Conservation (phyloP, 305 asterid genomes). For the Euphrasia arctica region DNA sequence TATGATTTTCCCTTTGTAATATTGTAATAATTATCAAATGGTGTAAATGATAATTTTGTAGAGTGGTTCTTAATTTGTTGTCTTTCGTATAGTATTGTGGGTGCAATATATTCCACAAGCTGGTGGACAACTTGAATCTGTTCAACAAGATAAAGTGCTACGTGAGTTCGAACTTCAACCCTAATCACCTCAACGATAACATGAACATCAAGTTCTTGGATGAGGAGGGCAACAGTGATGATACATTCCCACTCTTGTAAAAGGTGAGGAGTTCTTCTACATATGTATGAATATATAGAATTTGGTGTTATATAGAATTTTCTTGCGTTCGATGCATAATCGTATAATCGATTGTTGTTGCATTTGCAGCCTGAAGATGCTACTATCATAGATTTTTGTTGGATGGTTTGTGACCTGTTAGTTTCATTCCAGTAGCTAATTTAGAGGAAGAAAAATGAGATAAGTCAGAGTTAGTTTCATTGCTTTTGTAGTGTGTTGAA, state of each 20-base stretch:
- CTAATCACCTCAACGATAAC: constrained; percentile 37
- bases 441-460: no score
- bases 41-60: neutral
- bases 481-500: no score
- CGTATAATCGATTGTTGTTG: no score
- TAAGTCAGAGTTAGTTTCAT: no score
- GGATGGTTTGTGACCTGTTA: no score
- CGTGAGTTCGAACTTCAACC: constrained; percentile 74
- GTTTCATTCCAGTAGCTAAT: no score
- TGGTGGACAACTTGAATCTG: constrained; percentile 88
- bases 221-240: constrained; percentile 46
- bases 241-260: constrained; percentile 48
- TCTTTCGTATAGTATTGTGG: constrained; percentile 70
- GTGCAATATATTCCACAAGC: constrained; percentile 87
- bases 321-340: no score
- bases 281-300: neutral
- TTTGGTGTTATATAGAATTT: no score
- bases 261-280: constrained; percentile 30
- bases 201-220: constrained; percentile 55
- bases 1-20: no score
- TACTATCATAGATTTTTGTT: no score
- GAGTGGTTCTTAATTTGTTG: neutral
- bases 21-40: no score
- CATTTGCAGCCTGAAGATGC: no score
- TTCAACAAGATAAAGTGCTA: constrained; percentile 91